Conservation (phyloP, 2,329 filamentous ascomycete genomes). For the Penicillium polonicum region DNA sequence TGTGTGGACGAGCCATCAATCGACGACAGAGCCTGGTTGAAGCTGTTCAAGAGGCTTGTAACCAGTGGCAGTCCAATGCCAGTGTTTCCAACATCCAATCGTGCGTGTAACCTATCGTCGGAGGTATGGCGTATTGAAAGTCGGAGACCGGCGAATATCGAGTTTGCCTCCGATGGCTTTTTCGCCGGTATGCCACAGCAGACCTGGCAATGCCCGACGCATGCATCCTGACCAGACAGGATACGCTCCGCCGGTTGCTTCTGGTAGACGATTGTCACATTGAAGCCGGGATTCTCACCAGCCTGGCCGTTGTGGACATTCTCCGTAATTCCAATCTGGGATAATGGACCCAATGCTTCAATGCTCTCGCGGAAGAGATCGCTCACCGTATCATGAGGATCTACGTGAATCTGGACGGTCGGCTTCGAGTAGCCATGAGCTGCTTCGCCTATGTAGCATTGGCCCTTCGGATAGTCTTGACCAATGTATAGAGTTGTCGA, state of each 20-base stretch:
- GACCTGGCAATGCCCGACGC: not conserved
- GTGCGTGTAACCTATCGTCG: conserved; percentile 7
- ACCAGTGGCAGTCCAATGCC: conserved; percentile 10
- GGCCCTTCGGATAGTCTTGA: conserved; percentile 10
- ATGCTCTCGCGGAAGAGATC: conserved; percentile 7
- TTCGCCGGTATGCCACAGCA: conserved; percentile 4
- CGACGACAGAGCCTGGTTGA: conserved; percentile 12
- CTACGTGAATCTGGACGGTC: conserved; percentile 11
- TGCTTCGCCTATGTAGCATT: conserved; percentile 10
- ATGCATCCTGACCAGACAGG: not conserved
- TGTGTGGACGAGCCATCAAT: conserved; percentile 4
- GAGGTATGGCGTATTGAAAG: conserved; percentile 9
- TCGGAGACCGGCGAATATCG: not conserved
- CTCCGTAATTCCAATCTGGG: not conserved
- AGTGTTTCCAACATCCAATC: conserved; percentile 5
- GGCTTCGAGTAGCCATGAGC: not conserved
- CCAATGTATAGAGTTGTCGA: conserved; percentile 13
- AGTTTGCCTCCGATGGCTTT: not conserved
- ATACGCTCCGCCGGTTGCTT: not conserved
- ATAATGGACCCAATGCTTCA: not conserved
- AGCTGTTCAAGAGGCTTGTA: conserved; percentile 15
- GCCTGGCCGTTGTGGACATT: not conserved
- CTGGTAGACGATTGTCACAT: conserved; percentile 10
- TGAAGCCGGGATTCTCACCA: not conserved
- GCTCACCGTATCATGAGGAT: conserved; percentile 10